phyloP scores from a whole-genome alignment of 768 basidiomycete species.

The Pisolithus marmoratus region DNA sequence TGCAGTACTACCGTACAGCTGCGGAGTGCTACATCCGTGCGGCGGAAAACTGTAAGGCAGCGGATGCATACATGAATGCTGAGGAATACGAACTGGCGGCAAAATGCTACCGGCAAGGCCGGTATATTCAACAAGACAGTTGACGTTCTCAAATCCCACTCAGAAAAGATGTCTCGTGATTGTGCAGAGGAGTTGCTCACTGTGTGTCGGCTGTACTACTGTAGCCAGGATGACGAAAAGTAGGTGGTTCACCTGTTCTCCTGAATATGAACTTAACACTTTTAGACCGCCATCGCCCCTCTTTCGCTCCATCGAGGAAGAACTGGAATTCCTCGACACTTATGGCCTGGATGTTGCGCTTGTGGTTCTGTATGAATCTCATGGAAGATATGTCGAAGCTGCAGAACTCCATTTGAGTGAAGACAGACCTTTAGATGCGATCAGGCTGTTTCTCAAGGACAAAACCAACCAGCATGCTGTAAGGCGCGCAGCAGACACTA shows the following conservation, averaged over 20 bases:
- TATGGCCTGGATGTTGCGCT: conserved; percentile 46
- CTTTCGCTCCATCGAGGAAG: conserved; percentile 47
- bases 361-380: conserved; percentile 37
- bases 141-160: conserved; percentile 34
- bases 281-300: conserved; percentile 42
- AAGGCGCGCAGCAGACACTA: conserved; percentile 31
- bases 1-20: conserved; percentile 36
- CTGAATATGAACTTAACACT: background rate
- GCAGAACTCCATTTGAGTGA: conserved; percentile 46
- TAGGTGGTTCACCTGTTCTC: conserved; percentile 9
- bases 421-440: conserved; percentile 42
- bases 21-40: conserved; percentile 43
- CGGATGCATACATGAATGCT: conserved; percentile 36
- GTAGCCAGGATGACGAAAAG: conserved; percentile 28
- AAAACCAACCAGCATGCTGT: conserved; percentile 20
- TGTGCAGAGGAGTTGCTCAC: conserved; percentile 33
- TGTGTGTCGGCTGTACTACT: conserved; percentile 42
- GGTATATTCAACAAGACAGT: conserved; percentile 51
- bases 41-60: conserved; percentile 38
- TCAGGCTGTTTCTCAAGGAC: conserved; percentile 38
- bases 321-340: conserved; percentile 51
- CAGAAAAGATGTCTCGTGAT: conserved; percentile 22
- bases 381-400: conserved; percentile 42
- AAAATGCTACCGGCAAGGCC: conserved; percentile 39
- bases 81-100: conserved; percentile 40